These are phyloP conservation scores for Salicornia ramosissima DNA, from an alignment of 148 eudicot genomes.

Conservation along the genomic window DNA sequence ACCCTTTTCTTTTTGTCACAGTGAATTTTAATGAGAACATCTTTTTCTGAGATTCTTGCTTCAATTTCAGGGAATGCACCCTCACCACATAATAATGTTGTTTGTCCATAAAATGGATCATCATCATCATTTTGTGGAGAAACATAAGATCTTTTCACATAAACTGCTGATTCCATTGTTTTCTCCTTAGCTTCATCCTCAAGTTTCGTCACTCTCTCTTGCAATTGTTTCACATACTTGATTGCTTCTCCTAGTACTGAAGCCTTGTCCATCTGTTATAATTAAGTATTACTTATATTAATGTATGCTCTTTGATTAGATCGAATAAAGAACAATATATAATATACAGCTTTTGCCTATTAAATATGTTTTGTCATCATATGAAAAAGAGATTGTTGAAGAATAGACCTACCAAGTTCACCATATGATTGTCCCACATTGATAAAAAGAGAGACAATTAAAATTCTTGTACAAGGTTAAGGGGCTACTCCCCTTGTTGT, in stretches of 20 bases:
- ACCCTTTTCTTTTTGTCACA: slow-evolving; percentile 54
- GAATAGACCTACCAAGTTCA: too few relatives aligned
- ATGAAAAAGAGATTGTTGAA: too few relatives aligned
- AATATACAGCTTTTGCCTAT: too few relatives aligned
- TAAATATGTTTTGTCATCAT: too few relatives aligned
- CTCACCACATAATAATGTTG: slow-evolving; percentile 12
- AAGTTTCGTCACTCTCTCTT: slow-evolving; percentile 55
- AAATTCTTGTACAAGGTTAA: too few relatives aligned
- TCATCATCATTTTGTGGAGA: slow-evolving; percentile 25
- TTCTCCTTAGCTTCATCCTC: slow-evolving; percentile 58
- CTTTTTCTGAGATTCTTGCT: slow-evolving; percentile 44
- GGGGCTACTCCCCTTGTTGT: too few relatives aligned
- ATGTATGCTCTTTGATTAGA: too few relatives aligned
- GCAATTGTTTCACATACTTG: slow-evolving; percentile 56
- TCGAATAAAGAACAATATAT: too few relatives aligned
- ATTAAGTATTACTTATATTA: too few relatives aligned
- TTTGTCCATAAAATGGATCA: slow-evolving; percentile 8
- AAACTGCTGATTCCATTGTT: slow-evolving; percentile 43
- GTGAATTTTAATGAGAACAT: slow-evolving; percentile 57
- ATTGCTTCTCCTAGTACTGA: slow-evolving; percentile 70
- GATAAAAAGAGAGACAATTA: too few relatives aligned
- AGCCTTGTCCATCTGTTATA: slow-evolving; percentile 66
- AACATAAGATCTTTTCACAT: slow-evolving; percentile 43
- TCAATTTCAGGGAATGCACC: slow-evolving; percentile 56
- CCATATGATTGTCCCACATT: too few relatives aligned